phyloP scores from a whole-genome alignment of 768 basidiomycete genomes.

The Psilocybe cubensis region DNA sequence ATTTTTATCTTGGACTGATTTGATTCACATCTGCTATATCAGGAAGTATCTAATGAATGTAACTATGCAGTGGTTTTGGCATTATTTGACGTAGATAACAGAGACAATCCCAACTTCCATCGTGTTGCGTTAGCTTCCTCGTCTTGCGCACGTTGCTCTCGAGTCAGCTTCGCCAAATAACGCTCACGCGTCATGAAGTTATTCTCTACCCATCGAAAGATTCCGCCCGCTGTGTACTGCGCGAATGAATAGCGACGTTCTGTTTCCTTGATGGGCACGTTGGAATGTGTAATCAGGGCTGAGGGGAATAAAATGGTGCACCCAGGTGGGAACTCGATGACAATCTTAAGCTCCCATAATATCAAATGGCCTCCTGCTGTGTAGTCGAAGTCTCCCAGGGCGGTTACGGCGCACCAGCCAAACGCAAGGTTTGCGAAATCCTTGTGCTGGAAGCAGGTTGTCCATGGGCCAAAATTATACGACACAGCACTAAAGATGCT shows the following conservation, averaged over 20 bases:
- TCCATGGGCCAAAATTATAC: background rate
- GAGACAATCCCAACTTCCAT: background rate
- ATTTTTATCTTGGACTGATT: no score
- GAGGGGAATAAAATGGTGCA: slow-evolving; percentile 7
- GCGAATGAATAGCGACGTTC: slow-evolving; percentile 22
- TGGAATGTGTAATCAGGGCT: background rate
- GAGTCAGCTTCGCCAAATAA: background rate
- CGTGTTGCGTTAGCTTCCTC: background rate
- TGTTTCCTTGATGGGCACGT: slow-evolving; percentile 10
- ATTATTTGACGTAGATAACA: no score
- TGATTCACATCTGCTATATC: no score
- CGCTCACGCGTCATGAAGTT: background rate
- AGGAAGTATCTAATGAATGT: no score
- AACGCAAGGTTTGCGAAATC: background rate
- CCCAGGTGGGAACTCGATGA: slow-evolving; percentile 1
- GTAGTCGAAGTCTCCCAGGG: slow-evolving; percentile 4
- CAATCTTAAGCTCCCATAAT: background rate
- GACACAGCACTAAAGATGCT: background rate
- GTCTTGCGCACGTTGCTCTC: background rate
- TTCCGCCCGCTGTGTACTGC: slow-evolving; percentile 24
- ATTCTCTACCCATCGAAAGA: slow-evolving; percentile 22
- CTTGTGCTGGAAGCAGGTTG: background rate
- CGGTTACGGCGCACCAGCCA: background rate
- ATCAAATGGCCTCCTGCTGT: slow-evolving; percentile 12
- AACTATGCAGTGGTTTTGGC: no score